Base-by-base conservation (phyloP, 1,284 basidiomycete species). In the Sanghuangporus baumii region DNA sequence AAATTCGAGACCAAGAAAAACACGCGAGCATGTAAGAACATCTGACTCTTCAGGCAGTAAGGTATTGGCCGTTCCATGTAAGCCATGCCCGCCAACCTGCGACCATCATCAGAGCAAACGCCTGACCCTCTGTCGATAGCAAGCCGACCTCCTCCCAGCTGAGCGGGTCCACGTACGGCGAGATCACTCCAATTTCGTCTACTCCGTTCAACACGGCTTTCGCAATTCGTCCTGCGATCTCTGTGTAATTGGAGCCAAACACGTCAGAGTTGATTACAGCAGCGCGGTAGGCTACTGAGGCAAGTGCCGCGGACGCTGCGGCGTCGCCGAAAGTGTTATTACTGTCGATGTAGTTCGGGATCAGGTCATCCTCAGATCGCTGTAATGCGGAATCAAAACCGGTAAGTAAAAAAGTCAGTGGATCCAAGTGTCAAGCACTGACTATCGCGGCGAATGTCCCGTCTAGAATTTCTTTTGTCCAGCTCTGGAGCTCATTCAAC, bases 391-490 rank as follows among this genome's bases (percentile, higher is more conserved):
- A 57, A 46, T 2, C 34, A 14, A 7, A 7, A 2, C 16, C 4
- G 16, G 16, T 46, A 18, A 40, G 57, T 26, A 26, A 7, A 26
- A 7, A 20, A 34, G 16, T 7, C 2, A 38, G 34, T 54, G 43
- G n/a, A 20, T 20, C 11, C 11, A 18, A 23, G 8, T 31, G 68
- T 60, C 77, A 78, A 65, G 78, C 77, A 61, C 74, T 69, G 47
- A 83, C 71, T 23, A 82, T 69, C 2, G 76, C 73, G 8, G 66
- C 66, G 67, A 82, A 81, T 2, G 78, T 78, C 2, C 74, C 81
- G 57, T 78, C 76, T 20, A 83, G 63, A 55, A 85, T 81, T 60
- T 82, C 78, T 55, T 75, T 72, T 58, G 82, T 76, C 72, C 78
- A 80, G 1, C 55, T 38, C 2, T 73, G 75, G 23, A 83, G 70